A percentile compares a stretch with the other conserved stretches of the same genome.
phyloP scores from a whole-genome alignment of 345 rosid species.

The Heritiera fomes region DNA sequence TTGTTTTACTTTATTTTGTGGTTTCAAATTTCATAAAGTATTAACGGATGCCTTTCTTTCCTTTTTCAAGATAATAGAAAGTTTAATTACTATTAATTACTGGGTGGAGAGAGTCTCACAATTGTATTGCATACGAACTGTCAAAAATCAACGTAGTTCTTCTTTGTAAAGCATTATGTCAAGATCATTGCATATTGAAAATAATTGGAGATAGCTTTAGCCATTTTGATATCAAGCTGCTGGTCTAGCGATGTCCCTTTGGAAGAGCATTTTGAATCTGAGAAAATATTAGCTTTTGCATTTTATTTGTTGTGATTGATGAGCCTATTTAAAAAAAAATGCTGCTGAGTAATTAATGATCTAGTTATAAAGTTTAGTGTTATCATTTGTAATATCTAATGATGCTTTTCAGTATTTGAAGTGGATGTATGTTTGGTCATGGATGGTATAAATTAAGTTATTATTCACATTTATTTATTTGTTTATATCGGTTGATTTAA shows the following conservation, averaged over 20 bases:
- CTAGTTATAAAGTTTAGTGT: not conserved
- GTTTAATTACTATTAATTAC: not conserved
- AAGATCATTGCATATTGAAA: not conserved
- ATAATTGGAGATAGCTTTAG: not conserved
- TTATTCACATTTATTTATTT: not conserved
- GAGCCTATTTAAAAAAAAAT: not conserved
- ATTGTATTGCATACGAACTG: not conserved
- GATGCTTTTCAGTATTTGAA: not conserved
- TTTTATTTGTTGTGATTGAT: not conserved
- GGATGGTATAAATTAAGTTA: not conserved
- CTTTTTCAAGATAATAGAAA: not conserved
- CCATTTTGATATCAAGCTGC: not conserved
- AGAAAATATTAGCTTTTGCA: not conserved
- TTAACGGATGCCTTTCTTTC: not conserved
- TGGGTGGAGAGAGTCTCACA: not conserved
- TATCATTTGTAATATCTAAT: not conserved
- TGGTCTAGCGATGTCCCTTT: not conserved
- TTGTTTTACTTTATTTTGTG: not conserved
- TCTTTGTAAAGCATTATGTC: not conserved
- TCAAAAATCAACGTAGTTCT: not conserved
- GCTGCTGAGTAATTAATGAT: not conserved
- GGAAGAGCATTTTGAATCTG: constrained; percentile 5
- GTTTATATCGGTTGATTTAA: not conserved
- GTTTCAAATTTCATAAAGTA: not conserved
- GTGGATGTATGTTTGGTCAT: not conserved